Base-by-base conservation (phyloP, 2,329 filamentous ascomycete genomes). In the Diaporthe sp. region DNA sequence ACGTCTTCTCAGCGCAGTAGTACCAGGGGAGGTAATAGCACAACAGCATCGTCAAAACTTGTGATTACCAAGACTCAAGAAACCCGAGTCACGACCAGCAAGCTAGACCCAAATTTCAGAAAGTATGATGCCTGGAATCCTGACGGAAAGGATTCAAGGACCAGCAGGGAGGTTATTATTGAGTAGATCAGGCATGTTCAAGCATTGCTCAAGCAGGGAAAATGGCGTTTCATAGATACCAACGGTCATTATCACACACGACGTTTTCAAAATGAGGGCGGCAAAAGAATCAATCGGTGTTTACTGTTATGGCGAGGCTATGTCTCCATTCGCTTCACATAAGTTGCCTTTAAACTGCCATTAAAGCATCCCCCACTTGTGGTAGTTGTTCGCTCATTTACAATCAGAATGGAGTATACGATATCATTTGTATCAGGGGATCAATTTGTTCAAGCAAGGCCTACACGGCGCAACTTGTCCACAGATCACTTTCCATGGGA, bases 201-300 rank as follows among this genome's bases (percentile, higher is more conserved):
- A 2, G n/a, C 25, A 28, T 3, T 28, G 1, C n/a, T 3, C 4
- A 15, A 28, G 0, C 4, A 28, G 6, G 4, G 5, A 28, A 25
- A 25, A 54, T 15, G n/a, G 4, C 6, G 4, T 15, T 15, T 25
- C 25, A 19, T 25, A 25, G 0, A 3, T 15, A 15, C 5, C 4
- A 54, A 15, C 8, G 12, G n/a, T 54, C 50, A 54, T 12, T 17
- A 10, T 47, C 19, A 22, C 42, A 45, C 7, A 22, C 17, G 6
- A 47, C 22, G 6, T 0, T 9, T 22, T 47, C 0, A 4, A 0
- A 47, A 9, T 9, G 42, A 47, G 19, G 19, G 6, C 19, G 42
- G 15, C 17, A 2, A 17, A 22, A 45, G 8, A 19, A 3, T 42
- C 40, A 17, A 42, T 4, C 13, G 12, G 13, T 1, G 40, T 17